A percentile compares a stretch with the other conserved stretches of the same genome.
Evolutionary conservation across 2,329 filamentous ascomycete genomes (phyloP).

Genomic region (Aspergillus felis): DNA sequence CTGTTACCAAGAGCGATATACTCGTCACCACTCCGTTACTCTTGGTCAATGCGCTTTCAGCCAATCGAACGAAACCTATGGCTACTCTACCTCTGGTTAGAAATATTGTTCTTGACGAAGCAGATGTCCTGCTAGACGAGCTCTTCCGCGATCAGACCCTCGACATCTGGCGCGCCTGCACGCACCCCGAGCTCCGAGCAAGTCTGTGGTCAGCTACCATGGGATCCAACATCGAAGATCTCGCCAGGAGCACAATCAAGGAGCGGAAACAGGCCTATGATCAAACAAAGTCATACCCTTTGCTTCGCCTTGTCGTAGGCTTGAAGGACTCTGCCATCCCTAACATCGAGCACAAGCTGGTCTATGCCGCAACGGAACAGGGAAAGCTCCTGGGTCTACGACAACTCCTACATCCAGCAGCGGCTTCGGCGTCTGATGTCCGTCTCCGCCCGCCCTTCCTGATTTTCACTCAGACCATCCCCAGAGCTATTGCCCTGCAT

Average conservation of each 20-base stretch:
- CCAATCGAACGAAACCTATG: constrained; percentile 41
- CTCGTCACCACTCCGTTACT: constrained; percentile 76
- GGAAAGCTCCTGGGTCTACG: constrained; percentile 90
- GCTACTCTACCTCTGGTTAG: constrained; percentile 62
- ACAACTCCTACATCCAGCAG: constrained; percentile 76
- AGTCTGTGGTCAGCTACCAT: constrained; percentile 97
- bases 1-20: constrained; percentile 69
- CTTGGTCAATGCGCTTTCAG: constrained; percentile 68
- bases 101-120: constrained; percentile 83
- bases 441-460: constrained; percentile 80
- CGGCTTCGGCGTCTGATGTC: constrained; percentile 44
- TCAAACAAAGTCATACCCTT: constrained; percentile 34
- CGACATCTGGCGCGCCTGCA: constrained; percentile 76
- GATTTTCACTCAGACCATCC: constrained; percentile 94
- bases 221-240: constrained; percentile 82
- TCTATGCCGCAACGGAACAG: constrained; percentile 87
- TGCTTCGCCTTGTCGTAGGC: constrained; percentile 87
- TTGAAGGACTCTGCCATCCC: constrained; percentile 94
- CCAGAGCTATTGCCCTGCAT: constrained; percentile 80
- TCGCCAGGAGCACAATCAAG: constrained; percentile 66
- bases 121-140: constrained; percentile 87
- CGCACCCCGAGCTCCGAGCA: constrained; percentile 63
- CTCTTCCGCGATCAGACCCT: constrained; percentile 88
- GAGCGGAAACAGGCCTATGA: constrained; percentile 41
- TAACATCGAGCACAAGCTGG: constrained; percentile 82